phyloP scores from a whole-genome alignment of 257 asterid genomes.

The Agastache rugosa region DNA sequence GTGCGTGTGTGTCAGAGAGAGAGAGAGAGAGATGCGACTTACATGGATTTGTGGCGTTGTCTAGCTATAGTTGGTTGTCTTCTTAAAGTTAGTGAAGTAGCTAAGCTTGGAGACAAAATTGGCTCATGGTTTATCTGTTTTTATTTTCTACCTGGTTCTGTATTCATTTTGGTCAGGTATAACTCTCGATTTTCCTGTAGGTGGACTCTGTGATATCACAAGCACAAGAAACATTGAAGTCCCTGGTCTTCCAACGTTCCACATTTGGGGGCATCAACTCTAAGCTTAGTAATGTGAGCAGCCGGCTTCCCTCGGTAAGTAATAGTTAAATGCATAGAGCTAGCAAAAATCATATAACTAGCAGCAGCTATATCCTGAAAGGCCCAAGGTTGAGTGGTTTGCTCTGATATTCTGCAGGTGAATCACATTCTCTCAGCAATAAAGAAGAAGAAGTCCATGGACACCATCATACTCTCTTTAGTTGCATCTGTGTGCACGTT shows the following conservation, averaged over 20 bases:
- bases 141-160: neutral
- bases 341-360: neutral
- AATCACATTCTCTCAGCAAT: constrained; percentile 74
- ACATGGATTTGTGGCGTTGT: constrained; percentile 30
- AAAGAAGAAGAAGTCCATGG: constrained; percentile 96
- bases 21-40: constrained; percentile 14
- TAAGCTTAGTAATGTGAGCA: constrained; percentile 92
- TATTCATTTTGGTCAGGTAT: neutral
- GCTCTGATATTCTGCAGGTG: constrained; percentile 57
- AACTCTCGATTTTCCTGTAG: constrained; percentile 51
- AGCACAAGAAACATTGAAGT: constrained; percentile 91
- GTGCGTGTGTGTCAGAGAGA: neutral
- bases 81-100: constrained; percentile 12
- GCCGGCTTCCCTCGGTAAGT: constrained; percentile 94
- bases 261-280: constrained; percentile 90
- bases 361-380: neutral
- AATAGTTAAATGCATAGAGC: constrained; percentile 18
- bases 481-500: constrained; percentile 90
- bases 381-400: neutral
- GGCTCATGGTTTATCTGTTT: neutral
- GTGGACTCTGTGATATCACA: constrained; percentile 92
- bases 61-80: constrained; percentile 13
- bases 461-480: constrained; percentile 83
- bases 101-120: constrained; percentile 29
- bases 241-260: constrained; percentile 88